Conservation (phyloP, 2,329 filamentous ascomycete genomes). For the Thyridium curvatum region DNA sequence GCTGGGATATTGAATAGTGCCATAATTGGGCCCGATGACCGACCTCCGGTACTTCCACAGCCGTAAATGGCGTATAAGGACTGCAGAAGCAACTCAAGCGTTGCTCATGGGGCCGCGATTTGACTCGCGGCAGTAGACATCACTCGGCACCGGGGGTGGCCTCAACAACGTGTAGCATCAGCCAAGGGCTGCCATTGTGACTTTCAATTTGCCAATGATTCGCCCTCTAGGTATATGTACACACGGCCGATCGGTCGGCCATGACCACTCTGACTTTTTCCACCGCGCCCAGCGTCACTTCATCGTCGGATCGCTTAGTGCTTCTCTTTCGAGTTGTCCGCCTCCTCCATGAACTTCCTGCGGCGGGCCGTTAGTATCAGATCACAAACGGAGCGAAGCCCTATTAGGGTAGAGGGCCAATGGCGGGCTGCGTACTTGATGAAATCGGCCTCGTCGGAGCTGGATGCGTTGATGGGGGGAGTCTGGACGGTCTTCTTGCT, state of each 20-base stretch:
- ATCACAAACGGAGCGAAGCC: slow-evolving; percentile 6
- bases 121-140: no score
- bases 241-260: slow-evolving; percentile 9
- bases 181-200: no score
- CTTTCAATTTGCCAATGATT: slow-evolving; percentile 10
- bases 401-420: slow-evolving; percentile 8
- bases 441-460: slow-evolving; percentile 57
- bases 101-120: no score
- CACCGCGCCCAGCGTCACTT: slow-evolving; percentile 2
- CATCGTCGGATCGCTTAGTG: slow-evolving; percentile 23
- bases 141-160: no score
- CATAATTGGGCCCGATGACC: no score
- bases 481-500: slow-evolving; percentile 35
- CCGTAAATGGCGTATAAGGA: no score
- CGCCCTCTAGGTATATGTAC: slow-evolving; percentile 18
- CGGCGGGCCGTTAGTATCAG: slow-evolving; percentile 4
- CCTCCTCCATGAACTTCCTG: slow-evolving; percentile 42
- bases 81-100: no score
- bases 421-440: slow-evolving; percentile 45
- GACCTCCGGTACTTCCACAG: no score
- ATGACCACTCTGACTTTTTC: background rate
- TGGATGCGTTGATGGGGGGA: slow-evolving; percentile 56
- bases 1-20: no score
- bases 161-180: no score
- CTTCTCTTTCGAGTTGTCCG: slow-evolving; percentile 34